Conservation (phyloP, 192 early-diverging fungal species). For the Rhizophagus clarus region DNA sequence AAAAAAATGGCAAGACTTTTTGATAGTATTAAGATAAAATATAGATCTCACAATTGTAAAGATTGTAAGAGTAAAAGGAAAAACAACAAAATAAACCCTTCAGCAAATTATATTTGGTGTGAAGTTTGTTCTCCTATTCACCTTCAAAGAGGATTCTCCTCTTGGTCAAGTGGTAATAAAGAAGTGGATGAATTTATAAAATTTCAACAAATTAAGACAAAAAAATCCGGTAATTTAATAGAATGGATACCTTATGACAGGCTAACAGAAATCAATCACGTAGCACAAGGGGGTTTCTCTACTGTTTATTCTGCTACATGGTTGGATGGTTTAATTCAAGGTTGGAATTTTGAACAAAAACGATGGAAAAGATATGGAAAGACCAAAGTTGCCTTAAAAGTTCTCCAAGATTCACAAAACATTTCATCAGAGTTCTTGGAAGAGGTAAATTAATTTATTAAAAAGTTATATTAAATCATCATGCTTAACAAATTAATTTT, state of each 20-base stretch:
- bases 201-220: constrained; percentile 1
- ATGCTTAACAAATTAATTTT: no score
- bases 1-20: no score
- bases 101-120: not conserved
- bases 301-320: not conserved
- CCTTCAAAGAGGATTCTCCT: not conserved
- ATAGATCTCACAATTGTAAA: not conserved
- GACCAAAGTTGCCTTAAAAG: constrained; percentile 6
- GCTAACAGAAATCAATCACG: not conserved
- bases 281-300: not conserved
- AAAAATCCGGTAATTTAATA: not conserved
- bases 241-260: constrained; percentile 8
- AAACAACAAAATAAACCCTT: not conserved
- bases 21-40: not conserved
- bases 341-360: not conserved
- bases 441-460: not conserved
- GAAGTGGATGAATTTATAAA: not conserved
- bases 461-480: no score
- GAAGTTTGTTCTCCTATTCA: not conserved
- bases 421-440: not conserved
- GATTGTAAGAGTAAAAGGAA: not conserved
- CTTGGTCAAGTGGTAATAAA: constrained; percentile 1
- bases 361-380: not conserved
- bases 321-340: not conserved
- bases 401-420: not conserved